Evolutionary conservation across 2,329 filamentous ascomycete genomes (phyloP).

Genomic region (Fusarium equiseti): DNA sequence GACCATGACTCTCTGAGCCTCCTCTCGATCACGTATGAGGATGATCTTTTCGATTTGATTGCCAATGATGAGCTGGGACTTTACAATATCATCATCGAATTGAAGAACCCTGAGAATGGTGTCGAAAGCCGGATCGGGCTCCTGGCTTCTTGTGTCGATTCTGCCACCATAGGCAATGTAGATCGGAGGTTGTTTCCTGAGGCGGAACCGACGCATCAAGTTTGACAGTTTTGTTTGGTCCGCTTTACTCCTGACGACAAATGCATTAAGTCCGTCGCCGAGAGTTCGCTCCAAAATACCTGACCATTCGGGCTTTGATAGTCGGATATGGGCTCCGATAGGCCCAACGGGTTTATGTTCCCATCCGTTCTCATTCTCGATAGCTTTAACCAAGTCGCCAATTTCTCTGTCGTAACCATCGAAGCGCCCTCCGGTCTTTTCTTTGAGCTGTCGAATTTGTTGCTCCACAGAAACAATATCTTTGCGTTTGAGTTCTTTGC

Average conservation of each 20-base stretch:
- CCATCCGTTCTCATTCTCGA: constrained; percentile 78
- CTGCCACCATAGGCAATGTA: constrained; percentile 54
- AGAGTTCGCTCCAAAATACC: constrained; percentile 82
- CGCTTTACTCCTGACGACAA: constrained; percentile 81
- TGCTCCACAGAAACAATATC: constrained; percentile 67
- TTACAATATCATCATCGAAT: constrained; percentile 83
- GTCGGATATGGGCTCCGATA: constrained; percentile 80
- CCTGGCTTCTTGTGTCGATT: constrained; percentile 61
- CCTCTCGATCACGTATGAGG: constrained; percentile 74
- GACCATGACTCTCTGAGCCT: constrained; percentile 79
- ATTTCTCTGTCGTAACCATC: constrained; percentile 75
- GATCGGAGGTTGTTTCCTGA: constrained; percentile 59
- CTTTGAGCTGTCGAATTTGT: constrained; percentile 63
- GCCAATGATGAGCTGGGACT: constrained; percentile 85
- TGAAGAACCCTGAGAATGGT: constrained; percentile 86
- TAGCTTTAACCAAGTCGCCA: constrained; percentile 72
- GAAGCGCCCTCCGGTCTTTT: constrained; percentile 67
- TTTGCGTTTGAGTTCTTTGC: constrained; percentile 59
- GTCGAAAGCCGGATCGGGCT: constrained; percentile 78
- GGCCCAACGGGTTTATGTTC: constrained; percentile 82
- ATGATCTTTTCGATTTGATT: constrained; percentile 86
- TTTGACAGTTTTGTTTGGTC: constrained; percentile 78
- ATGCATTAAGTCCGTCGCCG: constrained; percentile 77
- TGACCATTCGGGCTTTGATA: constrained; percentile 86
- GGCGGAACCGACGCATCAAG: constrained; percentile 72